Conservation (phyloP, 2,329 filamentous ascomycete genomes). For the Paecilomyces dactylethromorphus region DNA sequence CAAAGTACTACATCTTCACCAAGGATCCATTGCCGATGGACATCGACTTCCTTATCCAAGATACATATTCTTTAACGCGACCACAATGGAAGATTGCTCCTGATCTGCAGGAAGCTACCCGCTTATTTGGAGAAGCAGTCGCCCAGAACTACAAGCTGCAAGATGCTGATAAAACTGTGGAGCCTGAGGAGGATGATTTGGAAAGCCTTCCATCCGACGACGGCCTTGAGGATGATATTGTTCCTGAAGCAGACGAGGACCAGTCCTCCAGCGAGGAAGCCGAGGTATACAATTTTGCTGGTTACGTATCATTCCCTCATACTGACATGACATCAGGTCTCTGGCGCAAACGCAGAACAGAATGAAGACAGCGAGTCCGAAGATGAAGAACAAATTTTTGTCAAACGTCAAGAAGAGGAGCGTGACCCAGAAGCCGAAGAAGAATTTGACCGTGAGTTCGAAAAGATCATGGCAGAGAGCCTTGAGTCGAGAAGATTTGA, state of each 20-base stretch:
- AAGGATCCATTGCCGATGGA: slow-evolving; percentile 93
- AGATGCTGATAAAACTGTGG: slow-evolving; percentile 61
- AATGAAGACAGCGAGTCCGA: slow-evolving; percentile 51
- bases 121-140: slow-evolving; percentile 79
- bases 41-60: slow-evolving; percentile 92
- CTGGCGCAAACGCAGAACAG: slow-evolving; percentile 41
- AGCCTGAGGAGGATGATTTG: slow-evolving; percentile 69
- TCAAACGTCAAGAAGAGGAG: slow-evolving; percentile 83
- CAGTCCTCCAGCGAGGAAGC: slow-evolving; percentile 44
- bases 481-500: slow-evolving; percentile 94
- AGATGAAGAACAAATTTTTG: slow-evolving; percentile 83
- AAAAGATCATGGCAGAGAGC: slow-evolving; percentile 97
- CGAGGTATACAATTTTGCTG: slow-evolving; percentile 22
- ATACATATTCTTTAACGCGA: slow-evolving; percentile 75
- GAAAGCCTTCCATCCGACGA: slow-evolving; percentile 71
- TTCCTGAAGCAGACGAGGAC: slow-evolving; percentile 51
- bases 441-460: slow-evolving; percentile 95
- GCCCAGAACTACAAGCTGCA: slow-evolving; percentile 80
- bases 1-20: slow-evolving; percentile 83
- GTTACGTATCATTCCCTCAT: background rate
- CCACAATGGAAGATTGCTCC: slow-evolving; percentile 88
- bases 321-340: slow-evolving; percentile 25
- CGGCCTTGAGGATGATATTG: slow-evolving; percentile 57
- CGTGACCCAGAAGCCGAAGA: slow-evolving; percentile 90
- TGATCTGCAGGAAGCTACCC: slow-evolving; percentile 74